These are phyloP conservation scores for Hirsutella minnesotensis DNA, from an alignment of 2,329 filamentous ascomycete genomes.

Conservation along the genomic window DNA sequence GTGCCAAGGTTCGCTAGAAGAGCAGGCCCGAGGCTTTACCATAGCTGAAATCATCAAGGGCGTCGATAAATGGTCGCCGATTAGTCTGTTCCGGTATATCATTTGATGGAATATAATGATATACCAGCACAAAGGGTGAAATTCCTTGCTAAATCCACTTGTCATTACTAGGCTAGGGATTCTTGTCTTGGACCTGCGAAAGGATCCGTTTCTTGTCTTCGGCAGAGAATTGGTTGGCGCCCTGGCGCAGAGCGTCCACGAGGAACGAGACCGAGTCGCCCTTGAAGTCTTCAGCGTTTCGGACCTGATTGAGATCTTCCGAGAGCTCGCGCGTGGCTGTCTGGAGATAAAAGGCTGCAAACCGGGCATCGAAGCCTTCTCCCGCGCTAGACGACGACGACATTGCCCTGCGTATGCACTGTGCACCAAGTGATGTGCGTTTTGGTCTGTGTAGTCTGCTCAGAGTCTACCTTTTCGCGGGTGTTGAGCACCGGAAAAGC, in stretches of 20 bases:
- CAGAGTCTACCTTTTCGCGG: too few relatives aligned
- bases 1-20: too few relatives aligned
- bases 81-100: too few relatives aligned
- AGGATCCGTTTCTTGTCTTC: constrained; percentile 20
- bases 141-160: too few relatives aligned
- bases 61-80: too few relatives aligned
- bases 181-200: too few relatives aligned
- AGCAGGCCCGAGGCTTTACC: too few relatives aligned
- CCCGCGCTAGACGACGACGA: constrained; percentile 2
- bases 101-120: too few relatives aligned
- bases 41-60: too few relatives aligned
- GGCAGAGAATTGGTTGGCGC: constrained; percentile 45
- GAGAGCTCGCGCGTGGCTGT: constrained; percentile 58
- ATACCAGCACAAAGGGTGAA: too few relatives aligned
- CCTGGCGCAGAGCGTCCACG: constrained; percentile 57
- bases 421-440: neutral
- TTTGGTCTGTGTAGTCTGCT: too few relatives aligned
- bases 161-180: neutral
- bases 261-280: constrained; percentile 51
- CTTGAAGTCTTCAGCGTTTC: constrained; percentile 59
- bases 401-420: constrained; percentile 1
- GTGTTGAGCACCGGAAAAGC: too few relatives aligned
- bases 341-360: constrained; percentile 57
- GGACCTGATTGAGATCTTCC: constrained; percentile 61
- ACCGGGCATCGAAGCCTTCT: constrained; percentile 23